Base-by-base conservation (phyloP, 768 basidiomycete genomes). In the Dioszegia aurantiaca region DNA sequence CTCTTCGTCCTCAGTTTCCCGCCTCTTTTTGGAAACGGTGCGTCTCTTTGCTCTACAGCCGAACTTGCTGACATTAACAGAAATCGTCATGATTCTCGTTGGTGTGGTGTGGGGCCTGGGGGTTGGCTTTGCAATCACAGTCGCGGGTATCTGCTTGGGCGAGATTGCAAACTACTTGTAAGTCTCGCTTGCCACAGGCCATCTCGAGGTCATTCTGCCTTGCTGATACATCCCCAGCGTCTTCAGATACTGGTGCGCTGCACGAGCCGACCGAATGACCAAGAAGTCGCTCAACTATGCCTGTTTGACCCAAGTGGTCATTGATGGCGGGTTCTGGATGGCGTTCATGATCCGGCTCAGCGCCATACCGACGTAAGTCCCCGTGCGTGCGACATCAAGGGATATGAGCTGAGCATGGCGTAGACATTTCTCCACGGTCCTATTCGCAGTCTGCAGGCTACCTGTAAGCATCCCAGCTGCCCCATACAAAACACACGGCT, bases 71-170 rank as follows among this genome's bases (percentile, higher is more conserved):
- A 28, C 43, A 2, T 21, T 6, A n/a, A 2, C 55, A 72, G 67
- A 74, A 58, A 64, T 94, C 56, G 81, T 94, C 39, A 88, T 89
- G 23, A 82, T 93, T 33, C 80, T 94, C 6, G 90, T 89, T 67
- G 92, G 92, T 17, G 75, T 94, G 31, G 88, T 94, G 2, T 95
- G 90, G 89, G 90, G 89, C 2, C 79, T 92, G 1, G 86, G 92
- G 82, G 69, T 82, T 23, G 92, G 91, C 2, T 94, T 94, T 65
- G 92, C 78, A 0, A 93, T 95, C 68, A 88, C 64, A 43, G 66
- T 64, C 24, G 72, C 64, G 9, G 72, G 72, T n/a, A 91, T 90
- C 0, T 85, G 90, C 65, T 43, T 92, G 0, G 91, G 89, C 37
- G 90, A 93, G 80, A 78, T 90, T 16, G 90, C 87, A 47, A 90